phyloP scores from a whole-genome alignment of 1,284 basidiomycete genomes.

The Tilletiaria anomala region DNA sequence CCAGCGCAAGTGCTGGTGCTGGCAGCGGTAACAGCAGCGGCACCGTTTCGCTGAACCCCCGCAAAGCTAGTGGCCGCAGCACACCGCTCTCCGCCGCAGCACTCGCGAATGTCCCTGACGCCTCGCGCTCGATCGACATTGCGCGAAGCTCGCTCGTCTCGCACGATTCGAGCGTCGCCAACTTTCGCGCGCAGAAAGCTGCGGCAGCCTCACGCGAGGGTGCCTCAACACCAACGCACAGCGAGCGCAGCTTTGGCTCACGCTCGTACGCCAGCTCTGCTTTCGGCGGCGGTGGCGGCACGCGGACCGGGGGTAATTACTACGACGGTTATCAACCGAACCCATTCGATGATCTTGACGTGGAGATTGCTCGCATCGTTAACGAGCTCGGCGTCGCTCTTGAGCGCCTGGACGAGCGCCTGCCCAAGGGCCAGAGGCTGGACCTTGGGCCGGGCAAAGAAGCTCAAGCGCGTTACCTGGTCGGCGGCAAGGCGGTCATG shows the following conservation, averaged over 20 bases:
- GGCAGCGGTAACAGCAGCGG: neutral
- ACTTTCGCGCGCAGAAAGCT: constrained; percentile 11
- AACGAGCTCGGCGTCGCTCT: constrained; percentile 60
- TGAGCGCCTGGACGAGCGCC: constrained; percentile 61
- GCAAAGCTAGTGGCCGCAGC: constrained; percentile 12
- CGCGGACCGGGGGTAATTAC: neutral
- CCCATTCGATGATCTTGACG: constrained; percentile 61
- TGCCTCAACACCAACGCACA: neutral
- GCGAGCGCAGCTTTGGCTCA: constrained; percentile 7
- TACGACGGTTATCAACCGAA: constrained; percentile 53
- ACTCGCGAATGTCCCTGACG: constrained; percentile 21
- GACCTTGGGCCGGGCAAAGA: constrained; percentile 55
- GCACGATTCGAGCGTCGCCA: constrained; percentile 16
- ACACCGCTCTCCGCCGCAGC: constrained; percentile 30
- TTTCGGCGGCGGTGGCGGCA: constrained; percentile 6
- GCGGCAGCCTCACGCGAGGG: neutral
- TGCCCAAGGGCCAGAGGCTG: constrained; percentile 47
- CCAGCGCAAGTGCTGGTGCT: neutral
- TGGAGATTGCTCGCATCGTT: constrained; percentile 58
- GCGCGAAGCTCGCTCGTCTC: neutral
- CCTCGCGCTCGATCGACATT: constrained; percentile 4
- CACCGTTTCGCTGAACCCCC: constrained; percentile 2
- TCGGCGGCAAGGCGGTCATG: constrained; percentile 51
- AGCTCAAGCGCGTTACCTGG: constrained; percentile 63
- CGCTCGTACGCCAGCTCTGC: constrained; percentile 8